Evolutionary conservation across 495 filamentous ascomycete genomes (phyloP).

Genomic region (Penicillium paxilli): DNA sequence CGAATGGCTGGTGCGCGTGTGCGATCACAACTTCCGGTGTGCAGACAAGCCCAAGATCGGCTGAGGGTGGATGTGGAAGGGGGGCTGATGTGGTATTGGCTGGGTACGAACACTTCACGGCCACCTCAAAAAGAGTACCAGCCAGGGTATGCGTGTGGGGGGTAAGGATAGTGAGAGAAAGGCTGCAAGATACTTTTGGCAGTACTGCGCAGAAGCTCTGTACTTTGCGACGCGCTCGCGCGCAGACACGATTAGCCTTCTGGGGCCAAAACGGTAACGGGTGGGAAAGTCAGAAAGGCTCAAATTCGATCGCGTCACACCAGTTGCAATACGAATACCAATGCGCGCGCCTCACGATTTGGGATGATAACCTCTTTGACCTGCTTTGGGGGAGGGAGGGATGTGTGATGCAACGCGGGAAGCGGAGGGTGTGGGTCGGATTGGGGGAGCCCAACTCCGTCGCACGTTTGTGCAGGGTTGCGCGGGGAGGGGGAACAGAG

Average conservation of each 20-base stretch:
- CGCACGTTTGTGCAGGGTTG: constrained; percentile 37
- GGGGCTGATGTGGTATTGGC: constrained; percentile 25
- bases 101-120: constrained; percentile 50
- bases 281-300: constrained; percentile 13
- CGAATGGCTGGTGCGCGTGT: constrained; percentile 25
- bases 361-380: constrained; percentile 14
- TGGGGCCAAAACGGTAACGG: constrained; percentile 13
- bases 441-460: constrained; percentile 28
- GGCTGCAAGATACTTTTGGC: no score
- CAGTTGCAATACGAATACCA: constrained; percentile 30
- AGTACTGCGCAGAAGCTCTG: constrained; percentile 32
- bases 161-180: constrained; percentile 8
- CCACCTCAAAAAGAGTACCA: constrained; percentile 38
- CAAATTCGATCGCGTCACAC: constrained; percentile 21
- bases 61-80: background rate
- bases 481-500: constrained; percentile 10
- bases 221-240: constrained; percentile 38
- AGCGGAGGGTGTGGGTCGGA: constrained; percentile 38
- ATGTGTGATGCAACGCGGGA: constrained; percentile 38
- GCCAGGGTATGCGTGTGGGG: constrained; percentile 19
- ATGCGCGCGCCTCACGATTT: constrained; percentile 27
- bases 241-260: constrained; percentile 28
- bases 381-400: constrained; percentile 3
- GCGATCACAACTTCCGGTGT: constrained; percentile 19
- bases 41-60: constrained; percentile 25